These are phyloP conservation scores for Penicillium paradoxum DNA, from an alignment of 495 filamentous ascomycete species.

Conservation along the genomic window DNA sequence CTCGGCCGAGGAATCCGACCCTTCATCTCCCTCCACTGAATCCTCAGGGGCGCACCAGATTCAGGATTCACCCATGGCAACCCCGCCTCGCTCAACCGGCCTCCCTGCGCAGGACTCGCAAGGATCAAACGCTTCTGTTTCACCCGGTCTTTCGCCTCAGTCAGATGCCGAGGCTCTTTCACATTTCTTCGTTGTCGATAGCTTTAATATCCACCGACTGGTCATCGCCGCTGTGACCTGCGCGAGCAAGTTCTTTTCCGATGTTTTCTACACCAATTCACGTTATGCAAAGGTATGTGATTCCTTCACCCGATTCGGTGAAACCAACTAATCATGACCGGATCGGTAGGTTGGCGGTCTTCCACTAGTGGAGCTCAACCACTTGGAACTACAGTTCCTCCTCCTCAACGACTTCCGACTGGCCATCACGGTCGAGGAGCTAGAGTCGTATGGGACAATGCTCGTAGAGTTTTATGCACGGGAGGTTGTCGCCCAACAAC, in stretches of 20 bases:
- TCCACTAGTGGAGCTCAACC: constrained; percentile 93
- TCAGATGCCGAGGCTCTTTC: constrained; percentile 57
- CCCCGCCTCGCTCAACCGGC: constrained; percentile 30
- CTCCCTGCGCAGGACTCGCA: constrained; percentile 33
- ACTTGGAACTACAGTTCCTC: constrained; percentile 94
- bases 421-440: constrained; percentile 86
- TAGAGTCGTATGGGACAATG: constrained; percentile 98
- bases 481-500: constrained; percentile 73
- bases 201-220: constrained; percentile 96
- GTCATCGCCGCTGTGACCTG: constrained; percentile 98
- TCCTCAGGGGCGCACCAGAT: constrained; percentile 9
- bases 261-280: constrained; percentile 99
- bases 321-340: constrained; percentile 1
- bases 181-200: constrained; percentile 95
- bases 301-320: neutral
- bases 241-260: constrained; percentile 99
- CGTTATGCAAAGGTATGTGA: constrained; percentile 90
- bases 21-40: constrained; percentile 12
- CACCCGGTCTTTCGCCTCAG: constrained; percentile 32
- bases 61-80: constrained; percentile 33
- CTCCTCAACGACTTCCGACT: constrained; percentile 96
- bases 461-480: constrained; percentile 96
- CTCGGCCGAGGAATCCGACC: constrained; percentile 8
- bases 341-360: constrained; percentile 79
- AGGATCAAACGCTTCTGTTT: constrained; percentile 29